Evolutionary conservation across 2,329 filamentous ascomycete genomes (phyloP).

Genomic region (Xylaria sp.): DNA sequence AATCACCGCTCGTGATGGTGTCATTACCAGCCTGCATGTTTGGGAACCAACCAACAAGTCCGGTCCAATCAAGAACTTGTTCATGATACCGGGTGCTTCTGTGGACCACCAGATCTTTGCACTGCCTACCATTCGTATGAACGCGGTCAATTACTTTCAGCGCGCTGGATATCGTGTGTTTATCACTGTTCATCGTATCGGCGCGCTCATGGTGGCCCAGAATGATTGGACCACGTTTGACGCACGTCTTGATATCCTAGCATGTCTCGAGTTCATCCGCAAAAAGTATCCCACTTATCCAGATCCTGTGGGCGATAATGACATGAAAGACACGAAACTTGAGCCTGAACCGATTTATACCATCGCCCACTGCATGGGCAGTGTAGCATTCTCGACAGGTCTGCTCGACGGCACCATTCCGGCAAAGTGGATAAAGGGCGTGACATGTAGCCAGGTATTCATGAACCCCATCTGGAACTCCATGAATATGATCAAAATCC

Average conservation of each 20-base stretch:
- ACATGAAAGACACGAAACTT: not conserved
- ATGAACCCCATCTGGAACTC: slow-evolving; percentile 70
- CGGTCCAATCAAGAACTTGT: slow-evolving; percentile 60
- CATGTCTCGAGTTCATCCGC: slow-evolving; percentile 66
- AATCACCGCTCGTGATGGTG: slow-evolving; percentile 64
- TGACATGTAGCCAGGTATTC: slow-evolving; percentile 71
- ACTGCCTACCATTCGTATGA: slow-evolving; percentile 71
- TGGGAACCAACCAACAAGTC: slow-evolving; percentile 63
- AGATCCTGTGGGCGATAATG: not conserved
- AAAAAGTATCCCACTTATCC: slow-evolving; percentile 46
- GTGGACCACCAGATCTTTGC: slow-evolving; percentile 73
- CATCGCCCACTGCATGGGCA: slow-evolving; percentile 72
- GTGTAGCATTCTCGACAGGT: slow-evolving; percentile 67
- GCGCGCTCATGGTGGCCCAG: slow-evolving; percentile 61
- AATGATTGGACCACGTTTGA: slow-evolving; percentile 70
- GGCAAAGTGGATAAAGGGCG: slow-evolving; percentile 65
- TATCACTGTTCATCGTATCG: slow-evolving; percentile 68
- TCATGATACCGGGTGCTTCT: slow-evolving; percentile 71
- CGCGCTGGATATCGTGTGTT: slow-evolving; percentile 70
- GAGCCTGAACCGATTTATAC: slow-evolving; percentile 59
- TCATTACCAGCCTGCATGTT: slow-evolving; percentile 64
- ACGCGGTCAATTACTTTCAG: slow-evolving; percentile 72
- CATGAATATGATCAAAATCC: slow-evolving; percentile 67
- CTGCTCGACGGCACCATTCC: slow-evolving; percentile 71
- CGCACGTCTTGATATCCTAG: slow-evolving; percentile 67